These are phyloP conservation scores for Stagonosporopsis tanaceti DNA, from an alignment of 2,329 filamentous ascomycete species.

Conservation along the genomic window DNA sequence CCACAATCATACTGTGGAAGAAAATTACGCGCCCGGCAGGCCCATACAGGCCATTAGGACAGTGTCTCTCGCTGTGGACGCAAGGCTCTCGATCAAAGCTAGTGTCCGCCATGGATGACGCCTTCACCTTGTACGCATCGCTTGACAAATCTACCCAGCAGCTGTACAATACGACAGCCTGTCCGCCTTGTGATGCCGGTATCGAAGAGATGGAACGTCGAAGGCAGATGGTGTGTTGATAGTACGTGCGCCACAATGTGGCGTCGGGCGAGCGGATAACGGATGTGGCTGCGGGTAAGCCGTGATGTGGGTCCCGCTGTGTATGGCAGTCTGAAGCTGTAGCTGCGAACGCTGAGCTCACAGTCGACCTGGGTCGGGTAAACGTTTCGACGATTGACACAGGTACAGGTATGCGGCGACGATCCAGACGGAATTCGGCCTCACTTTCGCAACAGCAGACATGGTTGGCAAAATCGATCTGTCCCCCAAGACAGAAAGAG, in stretches of 20 bases:
- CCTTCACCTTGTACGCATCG: too few species aligned
- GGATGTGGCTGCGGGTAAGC: slow-evolving; percentile 12
- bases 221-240: background rate
- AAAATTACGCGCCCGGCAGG: too few species aligned
- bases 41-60: background rate
- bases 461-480: too few species aligned
- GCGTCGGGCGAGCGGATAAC: slow-evolving; percentile 12
- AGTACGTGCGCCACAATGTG: background rate
- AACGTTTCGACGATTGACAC: too few species aligned
- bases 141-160: background rate
- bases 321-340: background rate
- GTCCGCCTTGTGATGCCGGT: background rate
- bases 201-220: background rate
- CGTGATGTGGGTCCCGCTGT: background rate
- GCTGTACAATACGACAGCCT: background rate
- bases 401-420: too few species aligned
- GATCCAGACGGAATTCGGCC: too few species aligned
- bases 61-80: background rate
- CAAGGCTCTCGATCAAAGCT: background rate
- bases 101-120: background rate
- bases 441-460: background rate
- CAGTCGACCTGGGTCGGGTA: too few species aligned
- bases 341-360: background rate
- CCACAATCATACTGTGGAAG: too few species aligned
- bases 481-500: too few species aligned